These are phyloP conservation scores for Herpetomonas samuelpessoai DNA, from an alignment of 208 protist species.

Conservation along the genomic window DNA sequence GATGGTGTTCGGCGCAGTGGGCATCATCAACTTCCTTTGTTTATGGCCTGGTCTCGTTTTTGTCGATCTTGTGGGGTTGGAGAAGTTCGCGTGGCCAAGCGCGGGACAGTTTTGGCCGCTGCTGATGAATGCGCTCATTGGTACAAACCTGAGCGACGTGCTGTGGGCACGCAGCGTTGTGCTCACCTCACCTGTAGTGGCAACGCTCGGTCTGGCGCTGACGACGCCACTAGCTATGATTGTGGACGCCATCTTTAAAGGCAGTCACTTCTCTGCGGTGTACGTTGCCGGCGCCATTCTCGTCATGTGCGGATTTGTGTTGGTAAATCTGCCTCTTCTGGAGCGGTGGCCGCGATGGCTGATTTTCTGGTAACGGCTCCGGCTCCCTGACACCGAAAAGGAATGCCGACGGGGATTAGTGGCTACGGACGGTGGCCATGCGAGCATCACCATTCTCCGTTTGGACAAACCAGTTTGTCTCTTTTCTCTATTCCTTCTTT, in stretches of 20 bases:
- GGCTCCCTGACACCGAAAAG: no score
- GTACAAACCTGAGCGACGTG: constrained; percentile 90
- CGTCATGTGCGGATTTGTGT: constrained; percentile 74
- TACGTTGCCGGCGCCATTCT: constrained; percentile 77
- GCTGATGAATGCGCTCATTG: constrained; percentile 78
- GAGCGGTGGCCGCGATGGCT: constrained; percentile 1
- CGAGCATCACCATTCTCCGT: no score
- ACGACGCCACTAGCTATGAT: constrained; percentile 91
- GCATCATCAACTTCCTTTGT: constrained; percentile 64
- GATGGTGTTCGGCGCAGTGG: constrained; percentile 89
- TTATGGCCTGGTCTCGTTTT: constrained; percentile 78
- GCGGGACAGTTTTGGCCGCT: constrained; percentile 65
- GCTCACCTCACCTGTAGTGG: constrained; percentile 86
- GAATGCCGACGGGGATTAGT: no score
- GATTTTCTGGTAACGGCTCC: no score
- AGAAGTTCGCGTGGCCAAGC: constrained; percentile 68
- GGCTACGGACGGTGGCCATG: no score
- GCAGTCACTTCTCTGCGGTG: constrained; percentile 32
- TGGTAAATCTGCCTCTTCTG: constrained; percentile 59
- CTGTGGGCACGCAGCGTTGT: constrained; percentile 90
- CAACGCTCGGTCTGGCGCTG: constrained; percentile 86
- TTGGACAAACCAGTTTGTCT: no score
- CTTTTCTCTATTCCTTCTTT: no score
- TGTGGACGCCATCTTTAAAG: constrained; percentile 59
- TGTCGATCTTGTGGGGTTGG: constrained; percentile 45